Evolutionary conservation across 2,329 filamentous ascomycete species (phyloP).

Genomic region (Coniochaeta ligniaria): DNA sequence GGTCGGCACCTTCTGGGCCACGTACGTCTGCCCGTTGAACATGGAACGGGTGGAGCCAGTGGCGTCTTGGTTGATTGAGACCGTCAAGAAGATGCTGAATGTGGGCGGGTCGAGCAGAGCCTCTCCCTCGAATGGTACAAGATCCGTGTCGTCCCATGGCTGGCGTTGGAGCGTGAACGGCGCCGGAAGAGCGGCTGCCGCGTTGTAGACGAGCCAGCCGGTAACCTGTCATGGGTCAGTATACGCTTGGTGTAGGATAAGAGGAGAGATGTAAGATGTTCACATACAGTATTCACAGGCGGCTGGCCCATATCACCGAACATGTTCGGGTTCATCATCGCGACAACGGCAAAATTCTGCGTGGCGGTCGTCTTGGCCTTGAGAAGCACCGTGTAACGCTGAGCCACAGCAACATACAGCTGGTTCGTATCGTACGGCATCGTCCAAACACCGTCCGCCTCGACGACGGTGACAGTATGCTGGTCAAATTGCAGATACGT

Average conservation of each 20-base stretch:
- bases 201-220: constrained; percentile 53
- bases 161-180: constrained; percentile 53
- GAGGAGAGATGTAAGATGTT: background rate
- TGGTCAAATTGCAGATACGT: constrained; percentile 60
- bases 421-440: constrained; percentile 49
- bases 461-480: constrained; percentile 61
- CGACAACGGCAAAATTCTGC: constrained; percentile 59
- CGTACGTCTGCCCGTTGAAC: constrained; percentile 73
- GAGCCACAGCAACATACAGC: constrained; percentile 60
- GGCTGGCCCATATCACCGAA: constrained; percentile 44
- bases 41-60: constrained; percentile 34
- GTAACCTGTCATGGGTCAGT: constrained; percentile 50
- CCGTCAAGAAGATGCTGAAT: background rate
- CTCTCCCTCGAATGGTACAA: background rate
- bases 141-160: constrained; percentile 22
- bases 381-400: constrained; percentile 55
- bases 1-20: constrained; percentile 65
- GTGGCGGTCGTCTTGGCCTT: constrained; percentile 55
- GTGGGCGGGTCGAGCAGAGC: background rate
- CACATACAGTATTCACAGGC: background rate
- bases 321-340: constrained; percentile 60
- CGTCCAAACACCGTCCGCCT: constrained; percentile 65
- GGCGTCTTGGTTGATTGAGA: constrained; percentile 1
- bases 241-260: background rate
- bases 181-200: constrained; percentile 32